These are phyloP conservation scores for Apiospora phragmitis DNA, from an alignment of 2,329 filamentous ascomycete genomes.

Conservation along the genomic window DNA sequence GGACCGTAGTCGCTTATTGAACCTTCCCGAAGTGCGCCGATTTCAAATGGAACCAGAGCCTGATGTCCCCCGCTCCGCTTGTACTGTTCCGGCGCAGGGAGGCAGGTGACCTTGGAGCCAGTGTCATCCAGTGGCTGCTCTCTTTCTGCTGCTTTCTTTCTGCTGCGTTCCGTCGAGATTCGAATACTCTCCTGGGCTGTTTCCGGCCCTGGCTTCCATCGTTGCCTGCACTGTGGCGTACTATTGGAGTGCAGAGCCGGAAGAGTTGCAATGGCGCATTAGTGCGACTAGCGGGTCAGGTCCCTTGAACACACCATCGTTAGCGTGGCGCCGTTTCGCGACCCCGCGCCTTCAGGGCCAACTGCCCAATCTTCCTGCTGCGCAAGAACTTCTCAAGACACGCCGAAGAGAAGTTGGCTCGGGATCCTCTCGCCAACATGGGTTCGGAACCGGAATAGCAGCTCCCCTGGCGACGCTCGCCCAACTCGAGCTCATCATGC, in stretches of 20 bases:
- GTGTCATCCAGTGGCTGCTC: too few species aligned
- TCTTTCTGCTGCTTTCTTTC: too few species aligned
- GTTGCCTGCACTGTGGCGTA: neutral
- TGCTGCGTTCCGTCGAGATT: neutral
- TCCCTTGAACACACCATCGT: neutral
- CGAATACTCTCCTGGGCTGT: neutral
- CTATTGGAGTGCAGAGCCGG: neutral
- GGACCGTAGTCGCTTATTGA: neutral
- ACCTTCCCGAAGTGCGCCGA: neutral
- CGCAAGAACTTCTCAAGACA: neutral
- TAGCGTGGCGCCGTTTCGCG: neutral
- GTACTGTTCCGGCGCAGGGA: neutral
- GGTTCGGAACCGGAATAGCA: neutral
- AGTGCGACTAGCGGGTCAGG: neutral
- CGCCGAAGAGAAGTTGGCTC: neutral
- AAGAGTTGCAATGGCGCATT: neutral
- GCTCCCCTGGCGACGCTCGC: neutral
- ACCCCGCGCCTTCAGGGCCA: neutral
- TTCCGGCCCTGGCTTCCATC: neutral
- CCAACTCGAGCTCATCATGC: neutral
- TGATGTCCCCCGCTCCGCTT: neutral
- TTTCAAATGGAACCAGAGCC: neutral
- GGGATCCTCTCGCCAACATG: neutral
- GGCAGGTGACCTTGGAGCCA: too few species aligned
- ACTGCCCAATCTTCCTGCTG: neutral